Conservation (phyloP, 805 yeast genomes). For the Yarrowia sp. region DNA sequence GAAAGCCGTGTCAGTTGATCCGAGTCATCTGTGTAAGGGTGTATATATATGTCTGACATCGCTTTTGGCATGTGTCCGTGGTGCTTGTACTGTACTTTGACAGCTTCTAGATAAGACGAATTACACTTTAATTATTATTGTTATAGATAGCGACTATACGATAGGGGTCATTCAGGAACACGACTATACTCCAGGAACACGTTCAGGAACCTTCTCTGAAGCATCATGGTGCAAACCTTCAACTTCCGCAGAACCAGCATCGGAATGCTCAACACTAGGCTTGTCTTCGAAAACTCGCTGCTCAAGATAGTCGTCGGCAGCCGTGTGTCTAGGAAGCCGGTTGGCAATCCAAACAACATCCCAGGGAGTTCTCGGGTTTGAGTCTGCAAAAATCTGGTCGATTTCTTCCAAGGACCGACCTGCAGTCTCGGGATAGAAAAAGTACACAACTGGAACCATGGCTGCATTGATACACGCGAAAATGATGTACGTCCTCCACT, state of each 20-base stretch:
- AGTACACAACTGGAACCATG: not conserved
- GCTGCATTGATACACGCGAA: not conserved
- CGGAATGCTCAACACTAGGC: not conserved
- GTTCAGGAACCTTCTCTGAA: no score
- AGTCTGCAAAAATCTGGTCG: conserved; percentile 9
- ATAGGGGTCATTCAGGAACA: no score
- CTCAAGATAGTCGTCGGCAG: not conserved
- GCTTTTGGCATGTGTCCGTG: no score
- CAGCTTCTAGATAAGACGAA: no score
- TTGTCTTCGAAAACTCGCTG: not conserved
- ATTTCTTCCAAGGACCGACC: not conserved
- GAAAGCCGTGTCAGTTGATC: no score
- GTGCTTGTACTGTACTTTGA: no score
- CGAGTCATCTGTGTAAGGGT: no score
- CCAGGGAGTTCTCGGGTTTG: conserved; percentile 44
- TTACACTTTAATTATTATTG: no score
- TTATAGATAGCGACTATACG: no score
- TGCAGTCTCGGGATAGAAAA: not conserved
- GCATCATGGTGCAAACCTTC: no score
- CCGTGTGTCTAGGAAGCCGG: conserved; percentile 32
- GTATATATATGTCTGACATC: no score
- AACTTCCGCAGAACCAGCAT: not conserved
- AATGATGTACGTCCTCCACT: not conserved
- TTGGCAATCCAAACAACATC: conserved; percentile 42
- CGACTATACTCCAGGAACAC: no score